Base-by-base conservation (phyloP, 371 early-diverging fungal genomes). In the Dichotomocladium elegans region DNA sequence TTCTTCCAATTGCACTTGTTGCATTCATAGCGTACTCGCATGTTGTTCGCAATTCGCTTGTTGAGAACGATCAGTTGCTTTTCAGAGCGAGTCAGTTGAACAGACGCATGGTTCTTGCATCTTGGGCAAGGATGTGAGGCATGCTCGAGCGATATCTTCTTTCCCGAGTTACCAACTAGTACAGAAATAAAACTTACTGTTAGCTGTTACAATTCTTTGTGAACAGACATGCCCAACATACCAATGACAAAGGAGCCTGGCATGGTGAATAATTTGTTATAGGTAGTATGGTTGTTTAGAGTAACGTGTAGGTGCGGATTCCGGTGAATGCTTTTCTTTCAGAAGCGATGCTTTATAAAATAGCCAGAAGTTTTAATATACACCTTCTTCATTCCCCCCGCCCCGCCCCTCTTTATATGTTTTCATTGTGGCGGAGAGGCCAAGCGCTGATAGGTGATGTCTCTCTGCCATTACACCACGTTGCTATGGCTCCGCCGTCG, bases 21-120 rank as follows among this genome's bases (percentile, higher is more conserved):
- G 46, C 75, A 75, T 42, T 75, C 75, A 37, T 75, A 75, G 22
- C 61, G 67, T 6, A 75, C 75, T 5, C 67, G 61, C 63, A 65
- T 66, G 10, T 58, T 61, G 46, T 64, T 67, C 1, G 64, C 61
- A 47, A 74, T 60, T 17, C 63, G 62, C 33, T 64, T 61, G 34
- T 70, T 74, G 52, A 74, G 59, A 1, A 74, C 17, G 4, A 68
- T 66, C 41, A 60, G 51, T 19, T 61, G 68, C 41, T 52, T 68
- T 57, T 74, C 74, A 10, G 68, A 68, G 31, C 74, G 55, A 3
- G 62, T 74, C 30, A 74, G 31, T 42, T 64, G 68, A n/a, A 74
- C 74, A 7, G 74, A 70, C 2, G 53, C 45, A 28, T 60, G 35
- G 11, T 47, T 47, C 55, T 72, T 72, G 43, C 72, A 71, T 53